Conservation (phyloP, 345 rosid species). For the Aegle marmelos region DNA sequence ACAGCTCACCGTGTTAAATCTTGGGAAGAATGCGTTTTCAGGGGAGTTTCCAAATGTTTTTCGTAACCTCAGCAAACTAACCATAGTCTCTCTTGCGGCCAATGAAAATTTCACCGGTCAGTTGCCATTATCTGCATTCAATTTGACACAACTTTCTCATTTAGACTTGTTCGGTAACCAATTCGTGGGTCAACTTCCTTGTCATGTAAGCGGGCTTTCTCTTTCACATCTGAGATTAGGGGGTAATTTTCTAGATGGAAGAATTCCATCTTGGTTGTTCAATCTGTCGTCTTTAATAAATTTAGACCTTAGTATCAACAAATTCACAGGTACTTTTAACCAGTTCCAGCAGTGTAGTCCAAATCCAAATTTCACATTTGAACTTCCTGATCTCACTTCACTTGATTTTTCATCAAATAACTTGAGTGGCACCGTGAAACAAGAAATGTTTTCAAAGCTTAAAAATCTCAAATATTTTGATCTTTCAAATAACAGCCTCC, state of each 20-base stretch:
- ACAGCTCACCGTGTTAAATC: not conserved
- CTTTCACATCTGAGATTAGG: not conserved
- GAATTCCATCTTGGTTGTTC: slow-evolving; percentile 24
- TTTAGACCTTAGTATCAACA: slow-evolving; percentile 8
- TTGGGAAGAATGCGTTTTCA: not conserved
- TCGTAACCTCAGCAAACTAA: not conserved
- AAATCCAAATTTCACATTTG: not conserved
- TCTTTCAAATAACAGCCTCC: not conserved
- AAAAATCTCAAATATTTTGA: not conserved
- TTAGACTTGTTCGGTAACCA: slow-evolving; percentile 11
- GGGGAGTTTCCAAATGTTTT: not conserved
- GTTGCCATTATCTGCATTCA: slow-evolving; percentile 6
- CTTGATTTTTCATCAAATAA: not conserved
- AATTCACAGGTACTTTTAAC: not conserved
- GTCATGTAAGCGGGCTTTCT: not conserved
- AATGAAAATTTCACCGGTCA: not conserved
- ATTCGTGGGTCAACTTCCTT: slow-evolving; percentile 8
- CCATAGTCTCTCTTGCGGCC: not conserved
- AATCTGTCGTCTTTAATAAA: slow-evolving; percentile 13
- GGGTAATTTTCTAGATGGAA: slow-evolving; percentile 11
- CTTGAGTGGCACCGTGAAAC: not conserved
- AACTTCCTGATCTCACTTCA: not conserved
- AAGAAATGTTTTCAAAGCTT: not conserved
- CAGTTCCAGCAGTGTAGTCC: not conserved
- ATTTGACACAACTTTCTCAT: not conserved